Evolutionary conservation across 257 asterid genomes (phyloP), one percentile per base, ranked within the genome.

Genomic region (Verbascum thapsus): DNA sequence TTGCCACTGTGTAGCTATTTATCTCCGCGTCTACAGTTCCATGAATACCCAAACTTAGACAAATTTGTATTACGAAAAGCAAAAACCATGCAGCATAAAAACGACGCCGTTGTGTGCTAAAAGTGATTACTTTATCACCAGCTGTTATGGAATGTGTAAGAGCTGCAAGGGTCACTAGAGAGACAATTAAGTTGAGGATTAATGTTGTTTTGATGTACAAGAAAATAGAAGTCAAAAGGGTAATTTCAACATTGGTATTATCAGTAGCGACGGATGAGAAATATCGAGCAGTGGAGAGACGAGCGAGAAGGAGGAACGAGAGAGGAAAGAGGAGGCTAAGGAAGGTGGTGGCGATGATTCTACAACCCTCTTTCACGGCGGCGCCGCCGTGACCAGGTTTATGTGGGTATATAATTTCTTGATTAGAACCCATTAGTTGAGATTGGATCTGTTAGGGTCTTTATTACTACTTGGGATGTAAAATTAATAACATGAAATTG

Each of bases 251-350:
- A 5, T 42, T 17, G 4, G 54, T 38, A 22, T 53, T 15, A 18
- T 41, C 47, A 5, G 40, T 44, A 10, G 61, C 4, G 50, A 63
- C 38, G 2, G 78, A 48, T 7, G 53, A 8, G 64, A 66, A 76
- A 74, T 72, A 71, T 13, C 76, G 79, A 22, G 85, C 76, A 44
- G 70, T 47, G 67, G 95, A 74, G 71, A 87, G 78, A 50, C 89
- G 78, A 48, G 90, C 72, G 69, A 82, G 86, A 67, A 82, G 82
- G 76, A 87, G 85, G 67, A 80, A 82, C 0, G 89, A 80, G 8
- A 84, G 84, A 57, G 89, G 91, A 55, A 78, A 80, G 71, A 84
- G 89, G 62, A 87, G 95, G 77, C 88, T 74, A 68, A 85, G 88
- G 61, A 88, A 76, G 54, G 76, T 50, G 58, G 67, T 66, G 16